phyloP scores from a whole-genome alignment of 106 monocot genomes.

The Vanilla planifolia region DNA sequence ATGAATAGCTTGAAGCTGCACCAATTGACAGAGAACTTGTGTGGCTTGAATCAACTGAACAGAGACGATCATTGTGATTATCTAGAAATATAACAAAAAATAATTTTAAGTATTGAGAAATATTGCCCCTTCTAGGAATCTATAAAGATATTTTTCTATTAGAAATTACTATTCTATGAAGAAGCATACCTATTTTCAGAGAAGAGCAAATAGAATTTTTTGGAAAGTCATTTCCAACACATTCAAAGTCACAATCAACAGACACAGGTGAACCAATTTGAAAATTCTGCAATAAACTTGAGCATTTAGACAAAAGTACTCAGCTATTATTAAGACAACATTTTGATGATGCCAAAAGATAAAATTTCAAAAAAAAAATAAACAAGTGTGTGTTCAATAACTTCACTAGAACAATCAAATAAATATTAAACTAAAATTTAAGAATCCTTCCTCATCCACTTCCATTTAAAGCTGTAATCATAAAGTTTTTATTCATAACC shows the following conservation, averaged over 20 bases:
- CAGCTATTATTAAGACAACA: no score
- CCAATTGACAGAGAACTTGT: slow-evolving; percentile 6
- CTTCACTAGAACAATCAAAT: no score
- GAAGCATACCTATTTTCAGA: slow-evolving; percentile 14
- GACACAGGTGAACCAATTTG: slow-evolving; percentile 23
- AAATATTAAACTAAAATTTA: no score
- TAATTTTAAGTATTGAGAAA: neutral
- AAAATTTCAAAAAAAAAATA: no score
- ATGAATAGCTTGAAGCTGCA: slow-evolving; percentile 18
- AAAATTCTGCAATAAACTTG: slow-evolving; percentile 30
- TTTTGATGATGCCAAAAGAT: no score
- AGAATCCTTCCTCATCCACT: no score
- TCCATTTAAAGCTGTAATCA: no score
- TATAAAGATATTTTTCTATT: neutral
- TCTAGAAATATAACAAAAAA: slow-evolving; percentile 15
- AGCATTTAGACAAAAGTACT: no score
- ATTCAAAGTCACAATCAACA: slow-evolving; percentile 41
- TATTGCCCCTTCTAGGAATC: no score
- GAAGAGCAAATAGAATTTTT: slow-evolving; percentile 16
- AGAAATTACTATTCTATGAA: neutral
- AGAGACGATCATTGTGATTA: neutral
- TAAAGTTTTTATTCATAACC: no score
- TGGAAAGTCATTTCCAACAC: slow-evolving; percentile 9
- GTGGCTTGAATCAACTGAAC: slow-evolving; percentile 2
- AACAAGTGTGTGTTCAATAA: no score